These are phyloP conservation scores for Saccharum spontaneum DNA, from an alignment of 176 grass and related monocot genomes.

Conservation along the genomic window DNA sequence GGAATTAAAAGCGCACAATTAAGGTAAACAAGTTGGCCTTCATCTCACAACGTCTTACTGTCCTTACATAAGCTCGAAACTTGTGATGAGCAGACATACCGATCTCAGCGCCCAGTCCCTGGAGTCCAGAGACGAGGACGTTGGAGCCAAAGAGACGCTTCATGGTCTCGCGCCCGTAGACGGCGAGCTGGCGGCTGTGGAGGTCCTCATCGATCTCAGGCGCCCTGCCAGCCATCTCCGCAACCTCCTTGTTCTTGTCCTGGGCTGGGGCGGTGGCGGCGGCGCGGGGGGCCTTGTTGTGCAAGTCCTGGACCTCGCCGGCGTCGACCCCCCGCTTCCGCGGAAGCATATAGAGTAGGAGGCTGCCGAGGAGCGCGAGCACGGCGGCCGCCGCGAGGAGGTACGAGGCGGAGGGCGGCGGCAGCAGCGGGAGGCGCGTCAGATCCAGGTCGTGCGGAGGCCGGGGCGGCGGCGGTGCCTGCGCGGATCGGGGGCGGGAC, in stretches of 20 bases:
- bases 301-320: slow-evolving; percentile 63
- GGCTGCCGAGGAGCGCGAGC: slow-evolving; percentile 46
- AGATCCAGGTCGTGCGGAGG: slow-evolving; percentile 39
- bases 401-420: neutral
- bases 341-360: slow-evolving; percentile 69
- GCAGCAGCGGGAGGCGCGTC: slow-evolving; percentile 36
- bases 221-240: slow-evolving; percentile 31
- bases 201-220: slow-evolving; percentile 90
- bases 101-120: slow-evolving; percentile 81
- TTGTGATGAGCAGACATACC: slow-evolving; percentile 29
- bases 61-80: neutral
- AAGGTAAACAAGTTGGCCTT: neutral
- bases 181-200: slow-evolving; percentile 86
- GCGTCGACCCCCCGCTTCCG: slow-evolving; percentile 49
- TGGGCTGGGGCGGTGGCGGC: neutral
- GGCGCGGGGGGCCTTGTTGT: slow-evolving; percentile 54
- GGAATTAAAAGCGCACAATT: neutral
- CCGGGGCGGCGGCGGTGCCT: neutral
- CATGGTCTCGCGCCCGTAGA: slow-evolving; percentile 91
- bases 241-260: neutral
- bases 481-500: neutral
- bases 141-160: slow-evolving; percentile 85
- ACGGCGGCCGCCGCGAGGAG: slow-evolving; percentile 50
- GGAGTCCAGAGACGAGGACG: slow-evolving; percentile 77
- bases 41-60: no score